A percentile compares a stretch with the other conserved stretches of the same genome.
Conservation (phyloP, 139 green algal species). For the Zygnema circumcarinatum region DNA sequence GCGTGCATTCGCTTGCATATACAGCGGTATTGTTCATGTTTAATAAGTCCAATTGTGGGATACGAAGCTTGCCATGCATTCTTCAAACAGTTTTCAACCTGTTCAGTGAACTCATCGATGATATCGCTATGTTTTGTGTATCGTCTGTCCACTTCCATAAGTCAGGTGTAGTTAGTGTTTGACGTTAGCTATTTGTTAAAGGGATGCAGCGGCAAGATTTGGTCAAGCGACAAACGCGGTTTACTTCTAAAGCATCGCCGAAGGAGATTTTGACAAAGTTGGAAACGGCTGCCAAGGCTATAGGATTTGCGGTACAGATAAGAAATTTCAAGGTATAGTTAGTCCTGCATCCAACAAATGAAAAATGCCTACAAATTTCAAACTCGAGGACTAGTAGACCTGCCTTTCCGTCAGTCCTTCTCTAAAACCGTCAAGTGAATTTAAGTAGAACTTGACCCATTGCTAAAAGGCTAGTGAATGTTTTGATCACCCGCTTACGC, state of each 20-base stretch:
- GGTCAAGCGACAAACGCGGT: conserved; percentile 42
- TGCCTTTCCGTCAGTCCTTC: not conserved
- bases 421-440: not conserved
- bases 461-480: not conserved
- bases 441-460: not conserved
- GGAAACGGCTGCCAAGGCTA: not conserved
- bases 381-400: too few species aligned
- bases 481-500: not conserved
- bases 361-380: not conserved
- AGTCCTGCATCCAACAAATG: not conserved
- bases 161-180: too few species aligned
- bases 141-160: too few species aligned
- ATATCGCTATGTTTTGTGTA: too few species aligned
- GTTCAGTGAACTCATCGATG: too few species aligned
- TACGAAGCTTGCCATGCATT: too few species aligned
- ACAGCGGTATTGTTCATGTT: too few species aligned
- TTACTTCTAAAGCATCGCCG: conserved; percentile 3
- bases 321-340: conserved; percentile 24
- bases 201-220: not conserved
- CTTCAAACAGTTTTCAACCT: too few species aligned
- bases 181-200: too few species aligned
- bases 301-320: conserved; percentile 14
- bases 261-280: conserved; percentile 26
- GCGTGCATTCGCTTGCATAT: too few species aligned
- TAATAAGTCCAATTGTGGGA: too few species aligned